Conservation (phyloP, 75 land plant genomes). For the Picea glauca region DNA sequence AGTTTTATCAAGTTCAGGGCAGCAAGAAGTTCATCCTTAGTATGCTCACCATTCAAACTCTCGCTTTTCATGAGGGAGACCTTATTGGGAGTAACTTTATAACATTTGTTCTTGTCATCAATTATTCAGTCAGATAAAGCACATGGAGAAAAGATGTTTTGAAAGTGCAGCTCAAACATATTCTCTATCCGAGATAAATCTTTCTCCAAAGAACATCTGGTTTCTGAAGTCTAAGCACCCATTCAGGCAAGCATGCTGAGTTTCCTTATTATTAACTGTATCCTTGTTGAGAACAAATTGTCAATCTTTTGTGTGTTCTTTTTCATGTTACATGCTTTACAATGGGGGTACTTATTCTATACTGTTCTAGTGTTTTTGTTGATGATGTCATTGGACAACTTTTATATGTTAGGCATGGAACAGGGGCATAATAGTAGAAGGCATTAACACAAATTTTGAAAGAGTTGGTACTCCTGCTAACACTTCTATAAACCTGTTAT, state of each 20-base stretch:
- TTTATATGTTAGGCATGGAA: neutral
- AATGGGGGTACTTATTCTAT: neutral
- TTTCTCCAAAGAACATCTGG: too few relatives aligned
- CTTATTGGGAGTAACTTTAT: slow-evolving; percentile 2
- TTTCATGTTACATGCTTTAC: neutral
- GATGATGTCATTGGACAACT: neutral
- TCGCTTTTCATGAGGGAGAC: neutral
- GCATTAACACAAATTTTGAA: neutral
- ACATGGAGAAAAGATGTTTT: too few relatives aligned
- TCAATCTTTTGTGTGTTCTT: neutral
- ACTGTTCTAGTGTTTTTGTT: neutral
- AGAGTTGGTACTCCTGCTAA: neutral
- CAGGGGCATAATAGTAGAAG: neutral
- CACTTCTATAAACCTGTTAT: neutral
- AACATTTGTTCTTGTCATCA: neutral
- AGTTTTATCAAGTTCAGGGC: too few relatives aligned
- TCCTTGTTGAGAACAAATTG: neutral
- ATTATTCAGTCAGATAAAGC: too few relatives aligned
- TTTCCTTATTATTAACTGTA: neutral
- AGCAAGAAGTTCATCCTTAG: too few relatives aligned
- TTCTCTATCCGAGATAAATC: too few relatives aligned
- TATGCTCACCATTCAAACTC: too few relatives aligned
- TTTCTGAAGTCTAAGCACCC: too few relatives aligned
- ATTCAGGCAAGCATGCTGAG: neutral
- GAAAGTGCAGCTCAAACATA: too few relatives aligned